phyloP scores from a whole-genome alignment of 1,139 yeast species.

The Saccharomyces hybrid region DNA sequence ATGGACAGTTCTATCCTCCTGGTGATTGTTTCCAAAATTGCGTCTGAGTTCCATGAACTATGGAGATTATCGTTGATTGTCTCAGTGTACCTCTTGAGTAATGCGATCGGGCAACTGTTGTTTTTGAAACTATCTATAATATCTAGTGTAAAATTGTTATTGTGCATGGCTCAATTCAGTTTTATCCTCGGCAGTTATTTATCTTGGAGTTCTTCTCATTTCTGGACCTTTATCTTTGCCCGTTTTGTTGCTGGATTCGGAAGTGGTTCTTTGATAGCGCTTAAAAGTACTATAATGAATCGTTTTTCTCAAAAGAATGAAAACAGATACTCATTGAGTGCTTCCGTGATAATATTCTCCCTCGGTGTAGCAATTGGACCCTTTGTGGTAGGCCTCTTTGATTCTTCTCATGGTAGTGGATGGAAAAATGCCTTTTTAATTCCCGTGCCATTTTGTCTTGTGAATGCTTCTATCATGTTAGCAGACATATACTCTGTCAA shows the following conservation, averaged over 20 bases:
- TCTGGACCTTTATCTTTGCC: background rate
- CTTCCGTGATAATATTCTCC: background rate
- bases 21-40: conserved; percentile 51
- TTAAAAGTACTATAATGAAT: background rate
- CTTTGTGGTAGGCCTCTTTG: background rate
- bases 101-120: conserved; percentile 65
- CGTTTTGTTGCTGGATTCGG: background rate
- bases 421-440: conserved; percentile 66
- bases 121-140: conserved; percentile 84
- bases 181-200: background rate
- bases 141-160: conserved; percentile 61
- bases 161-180: conserved; percentile 17
- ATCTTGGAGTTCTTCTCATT: background rate
- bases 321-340: background rate
- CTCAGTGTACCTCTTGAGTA: conserved; percentile 51
- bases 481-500: background rate
- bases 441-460: conserved; percentile 45
- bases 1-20: conserved; percentile 59
- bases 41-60: conserved; percentile 51
- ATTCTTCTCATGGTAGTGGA: conserved; percentile 47
- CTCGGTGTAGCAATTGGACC: background rate
- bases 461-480: background rate
- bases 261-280: background rate
- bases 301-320: background rate
- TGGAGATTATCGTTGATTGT: conserved; percentile 54